These are phyloP conservation scores for Lentinus polychrous DNA, from an alignment of 1,284 basidiomycete species.

Conservation along the genomic window DNA sequence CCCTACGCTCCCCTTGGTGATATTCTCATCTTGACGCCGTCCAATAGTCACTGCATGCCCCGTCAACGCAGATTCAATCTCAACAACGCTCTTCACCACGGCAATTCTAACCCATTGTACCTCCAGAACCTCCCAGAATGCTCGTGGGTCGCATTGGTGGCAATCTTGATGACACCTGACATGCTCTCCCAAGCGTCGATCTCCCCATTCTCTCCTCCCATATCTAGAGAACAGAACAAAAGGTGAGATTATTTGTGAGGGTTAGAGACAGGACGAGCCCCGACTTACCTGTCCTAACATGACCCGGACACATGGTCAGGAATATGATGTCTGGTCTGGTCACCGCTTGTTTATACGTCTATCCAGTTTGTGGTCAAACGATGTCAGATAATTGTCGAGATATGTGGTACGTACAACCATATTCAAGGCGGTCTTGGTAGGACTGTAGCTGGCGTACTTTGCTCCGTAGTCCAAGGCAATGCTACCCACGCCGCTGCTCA, in stretches of 20 bases:
- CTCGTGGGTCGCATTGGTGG: slow-evolving; percentile 6
- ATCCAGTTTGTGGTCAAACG: neutral
- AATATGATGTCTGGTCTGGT: slow-evolving; percentile 19
- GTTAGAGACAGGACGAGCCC: neutral
- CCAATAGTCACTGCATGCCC: no score
- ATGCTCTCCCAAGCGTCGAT: slow-evolving; percentile 25
- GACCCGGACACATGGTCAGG: slow-evolving; percentile 22
- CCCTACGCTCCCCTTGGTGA: no score
- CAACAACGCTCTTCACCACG: slow-evolving; percentile 2
- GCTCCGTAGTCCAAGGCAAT: slow-evolving; percentile 20
- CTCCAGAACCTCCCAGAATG: slow-evolving; percentile 7
- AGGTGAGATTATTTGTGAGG: neutral
- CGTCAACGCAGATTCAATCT: no score
- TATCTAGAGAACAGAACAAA: slow-evolving; percentile 11
- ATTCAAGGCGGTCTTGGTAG: slow-evolving; percentile 25
- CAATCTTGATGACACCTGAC: slow-evolving; percentile 19
- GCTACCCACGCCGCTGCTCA: slow-evolving; percentile 26
- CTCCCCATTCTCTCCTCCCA: slow-evolving; percentile 26
- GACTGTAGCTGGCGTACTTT: slow-evolving; percentile 22
- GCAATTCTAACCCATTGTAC: neutral
- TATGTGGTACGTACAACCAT: slow-evolving; percentile 21
- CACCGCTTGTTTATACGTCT: slow-evolving; percentile 28
- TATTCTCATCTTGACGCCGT: no score
- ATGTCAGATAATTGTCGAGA: neutral
- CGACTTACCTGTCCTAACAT: slow-evolving; percentile 26